Evolutionary conservation across 202 grass and related monocot genomes (phyloP).

Genomic region (Setaria viridis): DNA sequence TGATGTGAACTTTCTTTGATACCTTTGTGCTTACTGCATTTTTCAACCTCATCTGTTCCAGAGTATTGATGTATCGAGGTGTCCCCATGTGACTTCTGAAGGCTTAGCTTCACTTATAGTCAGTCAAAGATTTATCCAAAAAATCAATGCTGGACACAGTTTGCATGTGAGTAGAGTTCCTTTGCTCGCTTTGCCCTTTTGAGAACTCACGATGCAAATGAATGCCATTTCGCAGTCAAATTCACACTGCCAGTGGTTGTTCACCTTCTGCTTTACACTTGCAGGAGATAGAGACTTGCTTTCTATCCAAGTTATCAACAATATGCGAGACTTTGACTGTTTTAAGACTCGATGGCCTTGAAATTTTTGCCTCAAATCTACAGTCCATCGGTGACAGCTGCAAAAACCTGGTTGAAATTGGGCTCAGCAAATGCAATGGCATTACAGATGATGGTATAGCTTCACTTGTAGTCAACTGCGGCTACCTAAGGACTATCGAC

Average conservation of each 20-base stretch:
- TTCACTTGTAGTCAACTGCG: conserved; percentile 59
- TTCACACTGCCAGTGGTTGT: not conserved
- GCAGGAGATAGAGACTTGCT: conserved; percentile 67
- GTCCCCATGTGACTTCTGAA: conserved; percentile 73
- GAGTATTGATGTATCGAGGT: conserved; percentile 90
- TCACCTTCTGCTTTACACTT: conserved; percentile 45
- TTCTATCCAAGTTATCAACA: conserved; percentile 67
- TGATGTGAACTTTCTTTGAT: not conserved
- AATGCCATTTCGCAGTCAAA: not conserved
- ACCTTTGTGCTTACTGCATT: not conserved
- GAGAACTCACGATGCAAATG: not conserved
- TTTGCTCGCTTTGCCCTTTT: too few species aligned
- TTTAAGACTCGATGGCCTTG: conserved; percentile 84
- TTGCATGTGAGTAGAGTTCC: conserved; percentile 58
- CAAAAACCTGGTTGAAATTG: conserved; percentile 82
- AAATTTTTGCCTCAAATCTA: conserved; percentile 66
- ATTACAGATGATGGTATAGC: conserved; percentile 80
- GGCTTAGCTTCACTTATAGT: conserved; percentile 75
- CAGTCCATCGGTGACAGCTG: conserved; percentile 59
- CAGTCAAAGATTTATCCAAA: conserved; percentile 63
- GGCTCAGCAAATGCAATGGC: conserved; percentile 88
- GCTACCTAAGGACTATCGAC: conserved; percentile 72
- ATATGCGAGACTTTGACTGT: conserved; percentile 69
- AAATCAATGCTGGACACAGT: conserved; percentile 78
- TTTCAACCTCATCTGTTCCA: conserved; percentile 37